Base-by-base conservation (phyloP, 2,329 filamentous ascomycete species). In the Tympanopsis confertula region DNA sequence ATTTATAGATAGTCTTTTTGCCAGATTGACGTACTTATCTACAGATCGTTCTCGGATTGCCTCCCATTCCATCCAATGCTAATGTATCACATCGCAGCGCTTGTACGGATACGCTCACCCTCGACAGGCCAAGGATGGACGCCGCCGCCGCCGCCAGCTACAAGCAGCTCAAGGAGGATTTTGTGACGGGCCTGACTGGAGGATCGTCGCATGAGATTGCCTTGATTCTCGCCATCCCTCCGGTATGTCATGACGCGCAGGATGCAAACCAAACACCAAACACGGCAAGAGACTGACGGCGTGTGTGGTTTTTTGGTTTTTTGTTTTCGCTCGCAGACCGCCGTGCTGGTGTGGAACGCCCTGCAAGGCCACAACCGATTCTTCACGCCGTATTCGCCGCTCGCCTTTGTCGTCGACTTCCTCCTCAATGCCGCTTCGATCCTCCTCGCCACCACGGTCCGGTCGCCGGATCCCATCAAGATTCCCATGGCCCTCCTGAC, bases 141-240 rank as follows among this genome's bases (percentile, higher is more conserved):
- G n/a, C n/a, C 7, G 7, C 22, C n/a, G 22, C 7, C 22, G 7
- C 63, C 35, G 58, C 59, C 41, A 80, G 71, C 60, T 94, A 95
- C 68, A 98, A 95, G 63, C 75, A 82, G 51, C 71, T 82, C 48
- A 98, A 98, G 65, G 88, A 94, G 67, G 86, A 86, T 54, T 94
- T 94, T 57, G 91, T 98, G 52, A 94, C 89, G 39, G 85, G 87
- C 56, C 75, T 94, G 20, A 79, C 82, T 5, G 91, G 91, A 29
- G 86, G 91, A 41, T 72, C 78, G 20, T 78, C 94, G 42, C 65
- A 71, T 47, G 91, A 98, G 57, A 88, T 98, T 63, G 89, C 88
- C 56, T 72, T 75, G 49, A 84, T 96, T 48, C 86, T 85, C 35
- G 72, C 84, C 36, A 81, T 94, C 45, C 86, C 86, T 53, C 80